Conservation (phyloP, 129 eudicot species). For the Tanacetum coccineum region DNA sequence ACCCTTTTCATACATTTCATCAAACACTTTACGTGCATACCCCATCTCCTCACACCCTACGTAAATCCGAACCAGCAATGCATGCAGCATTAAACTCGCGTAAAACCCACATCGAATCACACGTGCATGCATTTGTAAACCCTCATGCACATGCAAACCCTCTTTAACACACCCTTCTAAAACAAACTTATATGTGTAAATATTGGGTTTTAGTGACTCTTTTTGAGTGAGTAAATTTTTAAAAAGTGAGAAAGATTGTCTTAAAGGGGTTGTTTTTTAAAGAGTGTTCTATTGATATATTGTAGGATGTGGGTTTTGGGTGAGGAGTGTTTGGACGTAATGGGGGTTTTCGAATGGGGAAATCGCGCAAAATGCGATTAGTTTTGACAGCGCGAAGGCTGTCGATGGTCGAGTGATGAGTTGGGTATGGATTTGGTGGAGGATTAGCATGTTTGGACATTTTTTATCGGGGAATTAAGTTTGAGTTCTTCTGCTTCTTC, state of each 20-base stretch:
- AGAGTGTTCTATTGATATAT: constrained; percentile 47
- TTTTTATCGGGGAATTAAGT: constrained; percentile 35
- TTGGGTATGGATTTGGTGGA: constrained; percentile 55
- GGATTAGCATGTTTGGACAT: constrained; percentile 55
- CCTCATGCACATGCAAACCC: constrained; percentile 55
- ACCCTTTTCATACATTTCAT: constrained; percentile 49
- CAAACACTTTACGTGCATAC: constrained; percentile 44
- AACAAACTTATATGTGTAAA: constrained; percentile 43
- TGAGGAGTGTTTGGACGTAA: constrained; percentile 38
- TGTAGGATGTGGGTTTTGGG: constrained; percentile 40
- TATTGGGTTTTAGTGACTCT: constrained; percentile 37
- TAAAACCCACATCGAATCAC: constrained; percentile 42
- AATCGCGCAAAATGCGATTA: constrained; percentile 44
- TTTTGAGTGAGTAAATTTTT: constrained; percentile 28
- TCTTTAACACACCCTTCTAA: constrained; percentile 44
- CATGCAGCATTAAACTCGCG: constrained; percentile 33
- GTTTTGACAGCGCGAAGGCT: constrained; percentile 46
- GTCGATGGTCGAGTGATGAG: constrained; percentile 44
- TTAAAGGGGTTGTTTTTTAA: constrained; percentile 30
- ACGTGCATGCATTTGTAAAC: constrained; percentile 51
- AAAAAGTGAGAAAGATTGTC: constrained; percentile 40
- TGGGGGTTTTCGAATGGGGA: constrained; percentile 31
- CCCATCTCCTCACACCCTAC: constrained; percentile 49
- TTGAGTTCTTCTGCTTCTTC: constrained; percentile 50
- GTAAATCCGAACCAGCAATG: constrained; percentile 41